phyloP scores from a whole-genome alignment of 106 monocot genomes.

The Iris macrosiphon region DNA sequence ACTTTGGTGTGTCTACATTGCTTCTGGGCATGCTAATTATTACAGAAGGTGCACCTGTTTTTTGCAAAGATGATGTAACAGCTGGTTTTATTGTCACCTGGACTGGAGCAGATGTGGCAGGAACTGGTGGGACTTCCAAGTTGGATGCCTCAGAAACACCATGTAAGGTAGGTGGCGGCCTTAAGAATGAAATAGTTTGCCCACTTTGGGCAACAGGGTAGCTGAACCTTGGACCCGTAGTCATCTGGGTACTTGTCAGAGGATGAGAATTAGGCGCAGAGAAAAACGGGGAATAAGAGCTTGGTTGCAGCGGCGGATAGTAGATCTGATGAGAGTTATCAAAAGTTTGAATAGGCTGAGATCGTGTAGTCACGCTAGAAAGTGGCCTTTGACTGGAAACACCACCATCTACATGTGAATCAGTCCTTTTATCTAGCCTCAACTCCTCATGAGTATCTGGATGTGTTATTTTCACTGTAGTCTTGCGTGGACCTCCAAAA shows the following conservation, averaged over 20 bases:
- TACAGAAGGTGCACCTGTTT: conserved; percentile 12
- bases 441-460: conserved; percentile 35
- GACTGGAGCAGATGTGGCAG: conserved; percentile 18
- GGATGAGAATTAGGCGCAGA: conserved; percentile 28
- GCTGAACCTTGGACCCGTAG: conserved; percentile 40
- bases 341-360: conserved; percentile 9
- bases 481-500: conserved; percentile 12
- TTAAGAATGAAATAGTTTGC: conserved; percentile 34
- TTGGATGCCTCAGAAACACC: conserved; percentile 25
- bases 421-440: conserved; percentile 24
- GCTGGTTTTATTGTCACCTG: conserved; percentile 27
- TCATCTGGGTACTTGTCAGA: conserved; percentile 43
- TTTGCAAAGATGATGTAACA: conserved; percentile 6
- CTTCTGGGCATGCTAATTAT: conserved; percentile 13
- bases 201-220: conserved; percentile 48
- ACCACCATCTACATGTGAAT: conserved; percentile 9
- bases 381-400: conserved; percentile 9
- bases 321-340: conserved; percentile 25
- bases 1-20: conserved; percentile 11
- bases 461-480: conserved; percentile 31
- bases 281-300: conserved; percentile 29
- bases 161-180: conserved; percentile 4
- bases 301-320: conserved; percentile 20
- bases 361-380: conserved; percentile 12
- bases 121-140: conserved; percentile 13